phyloP scores from a whole-genome alignment of 805 yeast species.

The Citeromyces matritensis region DNA sequence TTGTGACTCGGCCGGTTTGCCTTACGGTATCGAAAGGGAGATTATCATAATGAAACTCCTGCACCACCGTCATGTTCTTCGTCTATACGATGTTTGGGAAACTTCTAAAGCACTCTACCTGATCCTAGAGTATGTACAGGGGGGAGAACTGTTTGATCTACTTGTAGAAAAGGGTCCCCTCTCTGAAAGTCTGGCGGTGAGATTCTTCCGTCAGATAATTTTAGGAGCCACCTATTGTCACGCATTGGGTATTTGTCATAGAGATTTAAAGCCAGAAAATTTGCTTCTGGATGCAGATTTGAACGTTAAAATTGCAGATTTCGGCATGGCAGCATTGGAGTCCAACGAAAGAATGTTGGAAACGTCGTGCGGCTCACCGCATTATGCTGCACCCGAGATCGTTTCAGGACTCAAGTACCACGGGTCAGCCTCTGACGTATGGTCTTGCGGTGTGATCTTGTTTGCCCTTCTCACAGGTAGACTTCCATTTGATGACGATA shows the following conservation, averaged over 20 bases:
- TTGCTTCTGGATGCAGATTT: constrained; percentile 47
- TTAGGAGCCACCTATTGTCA: constrained; percentile 74
- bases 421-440: constrained; percentile 75
- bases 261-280: constrained; percentile 77
- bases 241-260: constrained; percentile 65
- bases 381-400: constrained; percentile 81
- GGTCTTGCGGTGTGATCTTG: constrained; percentile 80
- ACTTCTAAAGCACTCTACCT: constrained; percentile 77
- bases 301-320: constrained; percentile 70
- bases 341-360: constrained; percentile 54
- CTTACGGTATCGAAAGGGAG: constrained; percentile 94
- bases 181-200: constrained; percentile 59
- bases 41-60: constrained; percentile 93
- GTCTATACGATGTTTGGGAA: constrained; percentile 96
- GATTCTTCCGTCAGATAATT: constrained; percentile 63
- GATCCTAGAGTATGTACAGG: constrained; percentile 73
- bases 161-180: constrained; percentile 59
- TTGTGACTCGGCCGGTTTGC: constrained; percentile 47
- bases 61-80: constrained; percentile 87
- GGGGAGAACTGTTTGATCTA: constrained; percentile 75
- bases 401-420: constrained; percentile 67
- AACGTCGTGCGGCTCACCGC: constrained; percentile 81
- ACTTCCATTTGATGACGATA: constrained; percentile 74
- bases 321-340: constrained; percentile 84
- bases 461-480: constrained; percentile 72